Conservation (phyloP, 148 eudicot species). For the Nepenthes mirabilis region DNA sequence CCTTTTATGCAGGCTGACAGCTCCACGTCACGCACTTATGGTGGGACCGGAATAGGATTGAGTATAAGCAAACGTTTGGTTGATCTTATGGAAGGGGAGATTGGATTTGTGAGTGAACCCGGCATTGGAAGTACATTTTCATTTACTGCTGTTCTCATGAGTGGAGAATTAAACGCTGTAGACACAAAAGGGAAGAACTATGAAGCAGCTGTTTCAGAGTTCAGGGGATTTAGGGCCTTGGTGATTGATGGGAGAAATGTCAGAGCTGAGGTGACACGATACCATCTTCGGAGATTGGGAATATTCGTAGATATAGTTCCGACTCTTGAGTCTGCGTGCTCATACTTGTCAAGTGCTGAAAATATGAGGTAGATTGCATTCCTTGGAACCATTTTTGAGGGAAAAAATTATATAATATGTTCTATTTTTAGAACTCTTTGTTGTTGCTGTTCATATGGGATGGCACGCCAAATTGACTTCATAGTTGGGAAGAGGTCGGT, state of each 20-base stretch:
- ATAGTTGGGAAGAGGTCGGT: no score
- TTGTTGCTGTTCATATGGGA: no score
- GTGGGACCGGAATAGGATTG: constrained; percentile 96
- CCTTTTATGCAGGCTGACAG: constrained; percentile 99
- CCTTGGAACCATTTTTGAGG: background rate
- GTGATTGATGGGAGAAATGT: constrained; percentile 49
- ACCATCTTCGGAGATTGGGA: constrained; percentile 74
- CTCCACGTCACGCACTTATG: constrained; percentile 82
- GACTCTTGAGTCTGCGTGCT: constrained; percentile 34
- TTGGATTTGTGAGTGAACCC: constrained; percentile 67
- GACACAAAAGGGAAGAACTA: constrained; percentile 23
- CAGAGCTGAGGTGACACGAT: constrained; percentile 61
- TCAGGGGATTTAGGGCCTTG: constrained; percentile 55
- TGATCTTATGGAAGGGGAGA: constrained; percentile 87
- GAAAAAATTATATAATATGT: no score
- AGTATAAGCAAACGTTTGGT: constrained; percentile 87
- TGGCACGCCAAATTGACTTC: no score
- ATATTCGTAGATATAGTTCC: constrained; percentile 33
- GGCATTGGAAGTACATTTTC: constrained; percentile 74
- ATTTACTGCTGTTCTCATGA: constrained; percentile 42
- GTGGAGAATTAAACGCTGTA: constrained; percentile 25
- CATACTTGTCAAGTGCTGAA: constrained; percentile 21
- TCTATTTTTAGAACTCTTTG: no score
- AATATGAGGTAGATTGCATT: constrained; percentile 27
- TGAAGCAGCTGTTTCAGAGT: constrained; percentile 41